phyloP scores from a whole-genome alignment of 2,329 filamentous ascomycete genomes.

The Aspergillus intermedius region DNA sequence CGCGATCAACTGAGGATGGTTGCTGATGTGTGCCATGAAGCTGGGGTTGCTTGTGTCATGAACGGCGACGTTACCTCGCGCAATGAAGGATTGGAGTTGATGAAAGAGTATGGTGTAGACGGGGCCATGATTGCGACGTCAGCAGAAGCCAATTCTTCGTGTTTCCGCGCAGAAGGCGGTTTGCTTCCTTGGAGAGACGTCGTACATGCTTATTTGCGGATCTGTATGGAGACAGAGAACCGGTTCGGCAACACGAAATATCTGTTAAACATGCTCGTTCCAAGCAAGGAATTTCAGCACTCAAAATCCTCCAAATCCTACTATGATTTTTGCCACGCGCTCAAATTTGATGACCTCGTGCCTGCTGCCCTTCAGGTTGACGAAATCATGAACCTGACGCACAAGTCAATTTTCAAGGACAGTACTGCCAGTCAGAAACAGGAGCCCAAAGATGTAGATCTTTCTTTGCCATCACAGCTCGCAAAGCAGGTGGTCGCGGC shows the following conservation, averaged over 20 bases:
- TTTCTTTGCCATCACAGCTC: conserved; percentile 14
- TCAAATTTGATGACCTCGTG: conserved; percentile 60
- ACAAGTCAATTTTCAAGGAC: conserved; percentile 18
- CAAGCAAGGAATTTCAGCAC: conserved; percentile 63
- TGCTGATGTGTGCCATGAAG: conserved; percentile 68
- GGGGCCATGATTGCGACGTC: conserved; percentile 96
- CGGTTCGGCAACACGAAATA: conserved; percentile 91
- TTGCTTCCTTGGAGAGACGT: conserved; percentile 69
- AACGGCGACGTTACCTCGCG: conserved; percentile 83
- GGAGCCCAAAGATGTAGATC: conserved; percentile 16
- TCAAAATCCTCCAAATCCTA: conserved; percentile 67
- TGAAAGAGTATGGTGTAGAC: conserved; percentile 75
- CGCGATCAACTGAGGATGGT: conserved; percentile 82
- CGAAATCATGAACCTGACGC: conserved; percentile 40
- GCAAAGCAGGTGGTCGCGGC: conserved; percentile 19
- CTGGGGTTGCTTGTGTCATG: conserved; percentile 87
- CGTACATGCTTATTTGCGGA: conserved; percentile 66
- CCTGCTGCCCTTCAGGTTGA: conserved; percentile 62
- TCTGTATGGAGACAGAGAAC: conserved; percentile 72
- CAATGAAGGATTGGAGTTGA: conserved; percentile 64
- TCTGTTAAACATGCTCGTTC: conserved; percentile 75
- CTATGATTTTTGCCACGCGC: conserved; percentile 56
- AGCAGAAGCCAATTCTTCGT: conserved; percentile 85
- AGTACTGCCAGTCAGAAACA: conserved; percentile 6
- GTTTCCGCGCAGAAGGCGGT: conserved; percentile 72